These are phyloP conservation scores for Purpureocillium takamizusanense DNA, from an alignment of 2,329 filamentous ascomycete species.

Conservation along the genomic window DNA sequence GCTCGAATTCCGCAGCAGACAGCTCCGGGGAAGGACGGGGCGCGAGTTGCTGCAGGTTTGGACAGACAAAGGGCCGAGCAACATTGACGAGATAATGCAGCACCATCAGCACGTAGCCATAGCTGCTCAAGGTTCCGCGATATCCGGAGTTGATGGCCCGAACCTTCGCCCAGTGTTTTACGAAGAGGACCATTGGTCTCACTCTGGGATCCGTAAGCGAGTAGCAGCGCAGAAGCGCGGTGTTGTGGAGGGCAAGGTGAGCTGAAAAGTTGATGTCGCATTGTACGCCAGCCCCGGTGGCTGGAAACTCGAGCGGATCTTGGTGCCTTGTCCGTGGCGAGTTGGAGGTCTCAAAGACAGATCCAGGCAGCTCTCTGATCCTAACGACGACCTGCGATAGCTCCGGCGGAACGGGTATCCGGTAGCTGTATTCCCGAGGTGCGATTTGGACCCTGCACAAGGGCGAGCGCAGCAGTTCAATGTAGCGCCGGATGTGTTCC, in stretches of 20 bases:
- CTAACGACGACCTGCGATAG: constrained; percentile 25
- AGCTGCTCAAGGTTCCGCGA: constrained; percentile 77
- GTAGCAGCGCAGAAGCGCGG: constrained; percentile 73
- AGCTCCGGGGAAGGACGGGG: constrained; percentile 28
- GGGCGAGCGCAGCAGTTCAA: constrained; percentile 36
- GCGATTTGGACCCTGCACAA: constrained; percentile 12
- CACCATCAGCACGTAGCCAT: constrained; percentile 88
- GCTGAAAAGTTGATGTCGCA: constrained; percentile 92
- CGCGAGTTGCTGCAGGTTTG: constrained; percentile 63
- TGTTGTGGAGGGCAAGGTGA: constrained; percentile 76
- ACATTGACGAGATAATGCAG: constrained; percentile 84
- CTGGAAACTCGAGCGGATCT: constrained; percentile 67
- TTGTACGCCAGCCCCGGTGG: constrained; percentile 68
- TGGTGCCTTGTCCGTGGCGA: constrained; percentile 44
- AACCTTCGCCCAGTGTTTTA: constrained; percentile 85
- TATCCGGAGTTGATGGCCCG: constrained; percentile 83
- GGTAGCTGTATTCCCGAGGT: constrained; percentile 9
- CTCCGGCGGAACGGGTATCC: constrained; percentile 27
- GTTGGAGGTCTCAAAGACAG: constrained; percentile 39
- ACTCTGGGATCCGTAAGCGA: constrained; percentile 71
- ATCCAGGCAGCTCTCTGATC: constrained; percentile 38
- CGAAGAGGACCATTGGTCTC: constrained; percentile 67
- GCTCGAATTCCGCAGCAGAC: constrained; percentile 13
- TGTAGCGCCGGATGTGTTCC: constrained; percentile 35
- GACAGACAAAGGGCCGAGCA: constrained; percentile 69